Evolutionary conservation across 345 rosid genomes (phyloP).

Genomic region (Hibiscus mutabilis): DNA sequence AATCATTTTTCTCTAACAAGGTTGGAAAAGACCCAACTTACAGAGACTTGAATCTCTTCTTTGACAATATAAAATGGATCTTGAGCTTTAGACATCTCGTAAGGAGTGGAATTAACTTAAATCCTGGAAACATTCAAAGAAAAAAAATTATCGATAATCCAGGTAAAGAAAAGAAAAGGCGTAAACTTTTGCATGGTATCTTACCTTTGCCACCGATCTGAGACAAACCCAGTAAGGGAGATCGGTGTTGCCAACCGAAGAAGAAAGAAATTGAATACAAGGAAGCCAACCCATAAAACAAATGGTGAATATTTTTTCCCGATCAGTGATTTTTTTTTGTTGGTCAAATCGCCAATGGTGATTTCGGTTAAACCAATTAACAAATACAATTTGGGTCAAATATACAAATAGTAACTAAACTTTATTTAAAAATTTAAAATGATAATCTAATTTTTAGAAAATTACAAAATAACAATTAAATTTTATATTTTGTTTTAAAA

Average conservation of each 20-base stretch:
- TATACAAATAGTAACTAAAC: no score
- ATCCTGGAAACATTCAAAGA: constrained; percentile 6
- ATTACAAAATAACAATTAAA: no score
- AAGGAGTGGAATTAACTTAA: background rate
- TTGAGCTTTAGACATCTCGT: constrained; percentile 82
- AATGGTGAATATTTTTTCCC: background rate
- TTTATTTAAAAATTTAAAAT: no score
- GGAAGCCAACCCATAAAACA: background rate
- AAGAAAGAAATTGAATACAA: background rate
- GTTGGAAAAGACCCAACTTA: constrained; percentile 29
- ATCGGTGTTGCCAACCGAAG: background rate
- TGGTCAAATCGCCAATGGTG: no score
- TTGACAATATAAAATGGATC: constrained; percentile 97
- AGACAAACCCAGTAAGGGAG: background rate
- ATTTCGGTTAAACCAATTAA: no score
- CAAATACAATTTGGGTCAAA: no score
- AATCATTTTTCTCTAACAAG: background rate
- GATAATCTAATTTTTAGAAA: no score
- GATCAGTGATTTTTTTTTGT: no score
- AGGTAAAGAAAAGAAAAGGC: background rate
- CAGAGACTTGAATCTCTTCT: constrained; percentile 97
- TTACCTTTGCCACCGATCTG: background rate
- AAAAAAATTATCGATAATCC: background rate
- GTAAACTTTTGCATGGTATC: background rate
- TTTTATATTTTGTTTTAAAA: no score